Evolutionary conservation across 352 stramenopile genomes (phyloP).

Genomic region (Phytophthora sojae): DNA sequence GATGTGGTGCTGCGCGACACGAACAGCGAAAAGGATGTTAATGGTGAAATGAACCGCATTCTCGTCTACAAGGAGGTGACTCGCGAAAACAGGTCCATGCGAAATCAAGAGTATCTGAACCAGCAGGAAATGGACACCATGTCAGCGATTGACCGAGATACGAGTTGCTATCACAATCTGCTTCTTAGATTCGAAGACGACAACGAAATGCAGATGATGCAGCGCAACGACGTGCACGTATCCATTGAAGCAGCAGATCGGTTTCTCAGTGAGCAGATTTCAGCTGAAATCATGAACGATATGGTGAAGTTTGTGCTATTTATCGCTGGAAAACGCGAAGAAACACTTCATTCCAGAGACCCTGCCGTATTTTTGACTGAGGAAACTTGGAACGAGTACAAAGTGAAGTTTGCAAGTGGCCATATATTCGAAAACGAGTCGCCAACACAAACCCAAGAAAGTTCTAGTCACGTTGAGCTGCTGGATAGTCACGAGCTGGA

Average conservation of each 20-base stretch:
- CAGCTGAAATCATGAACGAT: conserved; percentile 46
- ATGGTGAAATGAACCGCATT: conserved; percentile 54
- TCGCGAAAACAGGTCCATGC: conserved; percentile 61
- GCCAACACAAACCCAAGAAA: conserved; percentile 6
- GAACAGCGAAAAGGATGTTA: conserved; percentile 51
- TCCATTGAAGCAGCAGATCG: conserved; percentile 47
- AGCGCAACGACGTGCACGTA: conserved; percentile 39
- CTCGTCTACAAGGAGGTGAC: conserved; percentile 75
- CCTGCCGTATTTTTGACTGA: conserved; percentile 47
- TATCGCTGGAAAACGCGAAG: conserved; percentile 57
- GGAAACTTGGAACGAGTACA: conserved; percentile 66
- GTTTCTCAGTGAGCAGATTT: conserved; percentile 58
- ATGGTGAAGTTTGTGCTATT: conserved; percentile 69
- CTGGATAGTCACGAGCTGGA: conserved; percentile 50
- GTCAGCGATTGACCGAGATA: conserved; percentile 62
- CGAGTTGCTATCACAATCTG: conserved; percentile 56
- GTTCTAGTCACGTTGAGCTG: conserved; percentile 15
- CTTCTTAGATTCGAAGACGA: conserved; percentile 75
- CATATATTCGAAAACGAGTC: conserved; percentile 1
- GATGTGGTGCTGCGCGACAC: conserved; percentile 55
- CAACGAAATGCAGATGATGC: conserved; percentile 49
- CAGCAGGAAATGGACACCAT: conserved; percentile 56
- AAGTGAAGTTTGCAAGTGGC: conserved; percentile 51
- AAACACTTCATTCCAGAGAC: conserved; percentile 49
- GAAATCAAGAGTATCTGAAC: conserved; percentile 56